These are phyloP conservation scores for Fraxinus quadrangulata DNA, from an alignment of 257 asterid species.

Conservation along the genomic window DNA sequence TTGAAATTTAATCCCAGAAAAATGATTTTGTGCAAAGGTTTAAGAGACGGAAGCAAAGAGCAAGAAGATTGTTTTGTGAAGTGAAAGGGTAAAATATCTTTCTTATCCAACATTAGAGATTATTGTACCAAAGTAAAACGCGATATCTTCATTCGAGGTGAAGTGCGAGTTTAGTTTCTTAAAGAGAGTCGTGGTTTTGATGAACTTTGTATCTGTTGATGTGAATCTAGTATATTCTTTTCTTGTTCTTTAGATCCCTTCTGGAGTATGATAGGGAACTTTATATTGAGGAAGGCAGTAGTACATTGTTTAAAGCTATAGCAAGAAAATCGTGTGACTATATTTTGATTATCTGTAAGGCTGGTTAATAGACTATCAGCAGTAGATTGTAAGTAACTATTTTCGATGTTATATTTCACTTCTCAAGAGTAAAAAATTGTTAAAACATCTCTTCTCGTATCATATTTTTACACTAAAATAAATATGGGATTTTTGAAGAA, in stretches of 20 bases:
- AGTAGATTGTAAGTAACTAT: no score
- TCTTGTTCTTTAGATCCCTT: not conserved
- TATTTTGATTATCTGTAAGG: no score
- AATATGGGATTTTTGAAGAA: no score
- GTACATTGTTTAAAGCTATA: no score
- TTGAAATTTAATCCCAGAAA: constrained; percentile 31
- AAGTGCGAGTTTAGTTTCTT: not conserved
- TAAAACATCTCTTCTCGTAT: no score
- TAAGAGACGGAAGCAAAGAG: constrained; percentile 30
- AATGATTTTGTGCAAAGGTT: constrained; percentile 31
- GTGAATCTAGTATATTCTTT: not conserved
- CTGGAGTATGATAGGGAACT: no score
- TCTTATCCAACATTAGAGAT: constrained; percentile 35
- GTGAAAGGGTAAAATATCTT: constrained; percentile 33
- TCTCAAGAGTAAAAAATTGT: no score
- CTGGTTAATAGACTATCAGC: no score
- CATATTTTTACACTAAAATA: no score
- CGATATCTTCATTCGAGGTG: not conserved
- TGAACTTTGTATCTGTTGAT: not conserved
- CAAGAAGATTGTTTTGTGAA: constrained; percentile 7
- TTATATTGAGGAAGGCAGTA: no score
- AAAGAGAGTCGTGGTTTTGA: not conserved
- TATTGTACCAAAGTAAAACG: not conserved
- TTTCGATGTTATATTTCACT: no score
- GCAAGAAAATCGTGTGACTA: no score